phyloP scores from a whole-genome alignment of 805 yeast genomes.

The Hanseniaspora taiwanica region DNA sequence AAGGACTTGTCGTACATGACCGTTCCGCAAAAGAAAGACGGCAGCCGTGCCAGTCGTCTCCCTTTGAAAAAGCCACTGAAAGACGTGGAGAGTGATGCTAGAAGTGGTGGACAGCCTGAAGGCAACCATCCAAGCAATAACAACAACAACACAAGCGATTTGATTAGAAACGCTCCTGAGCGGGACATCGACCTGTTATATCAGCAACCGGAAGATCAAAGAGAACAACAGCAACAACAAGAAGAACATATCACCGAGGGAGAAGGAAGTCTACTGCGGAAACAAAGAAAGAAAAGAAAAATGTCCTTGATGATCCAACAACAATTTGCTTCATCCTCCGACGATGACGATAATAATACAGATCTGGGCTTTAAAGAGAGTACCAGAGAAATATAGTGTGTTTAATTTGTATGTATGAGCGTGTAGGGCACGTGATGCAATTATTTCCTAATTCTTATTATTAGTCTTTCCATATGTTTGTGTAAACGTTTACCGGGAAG shows the following conservation, averaged over 20 bases:
- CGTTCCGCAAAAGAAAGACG: neutral
- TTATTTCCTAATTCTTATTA: no score
- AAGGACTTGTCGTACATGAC: conserved; percentile 17
- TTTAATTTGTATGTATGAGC: no score
- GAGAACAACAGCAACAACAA: conserved; percentile 16
- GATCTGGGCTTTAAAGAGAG: neutral
- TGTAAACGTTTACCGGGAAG: no score
- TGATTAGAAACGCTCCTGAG: neutral
- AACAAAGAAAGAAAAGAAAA: conserved; percentile 20
- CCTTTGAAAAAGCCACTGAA: conserved; percentile 1
- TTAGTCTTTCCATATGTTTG: no score
- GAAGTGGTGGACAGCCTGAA: no score
- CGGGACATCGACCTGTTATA: neutral
- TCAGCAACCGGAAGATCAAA: neutral
- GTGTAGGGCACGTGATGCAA: no score
- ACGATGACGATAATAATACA: neutral
- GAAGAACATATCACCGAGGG: conserved; percentile 15
- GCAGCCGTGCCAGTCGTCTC: conserved; percentile 15
- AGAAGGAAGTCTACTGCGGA: conserved; percentile 19
- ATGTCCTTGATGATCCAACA: conserved; percentile 21
- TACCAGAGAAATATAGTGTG: neutral
- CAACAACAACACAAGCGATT: neutral
- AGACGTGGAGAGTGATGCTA: neutral
- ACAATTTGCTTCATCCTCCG: conserved; percentile 16
- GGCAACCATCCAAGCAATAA: neutral